These are phyloP conservation scores for Colletotrichum tanaceti DNA, from an alignment of 2,329 filamentous ascomycete species.

Conservation along the genomic window DNA sequence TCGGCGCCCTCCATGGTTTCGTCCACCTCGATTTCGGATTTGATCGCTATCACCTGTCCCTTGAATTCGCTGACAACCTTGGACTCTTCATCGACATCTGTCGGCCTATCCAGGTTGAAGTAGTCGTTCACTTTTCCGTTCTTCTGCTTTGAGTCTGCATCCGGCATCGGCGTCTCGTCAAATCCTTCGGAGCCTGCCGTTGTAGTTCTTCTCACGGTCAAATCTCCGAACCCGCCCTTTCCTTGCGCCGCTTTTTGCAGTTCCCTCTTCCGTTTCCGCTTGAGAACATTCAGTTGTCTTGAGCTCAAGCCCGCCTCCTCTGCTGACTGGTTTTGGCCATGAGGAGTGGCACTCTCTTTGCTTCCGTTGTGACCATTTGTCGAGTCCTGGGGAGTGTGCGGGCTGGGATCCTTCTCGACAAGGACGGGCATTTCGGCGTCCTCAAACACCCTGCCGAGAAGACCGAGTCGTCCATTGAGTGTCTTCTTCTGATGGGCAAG, in stretches of 20 bases:
- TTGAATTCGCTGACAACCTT: slow-evolving; percentile 98
- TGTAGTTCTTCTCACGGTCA: slow-evolving; percentile 75
- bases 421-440: slow-evolving; percentile 78
- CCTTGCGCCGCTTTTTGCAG: slow-evolving; percentile 86
- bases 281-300: slow-evolving; percentile 92
- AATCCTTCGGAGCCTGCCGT: slow-evolving; percentile 71
- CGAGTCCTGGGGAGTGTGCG: slow-evolving; percentile 59
- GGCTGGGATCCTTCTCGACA: slow-evolving; percentile 59
- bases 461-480: slow-evolving; percentile 81
- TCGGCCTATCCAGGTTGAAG: slow-evolving; percentile 85
- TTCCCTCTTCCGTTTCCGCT: slow-evolving; percentile 92
- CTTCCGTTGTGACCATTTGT: slow-evolving; percentile 49
- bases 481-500: slow-evolving; percentile 92
- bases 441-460: slow-evolving; percentile 85
- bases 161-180: slow-evolving; percentile 67
- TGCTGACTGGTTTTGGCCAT: slow-evolving; percentile 54
- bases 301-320: slow-evolving; percentile 86
- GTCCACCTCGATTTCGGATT: slow-evolving; percentile 85
- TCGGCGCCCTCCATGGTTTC: slow-evolving; percentile 81
- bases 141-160: slow-evolving; percentile 63
- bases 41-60: slow-evolving; percentile 81
- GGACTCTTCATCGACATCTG: slow-evolving; percentile 84
- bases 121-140: slow-evolving; percentile 81
- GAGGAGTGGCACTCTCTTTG: slow-evolving; percentile 51
- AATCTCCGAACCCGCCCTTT: slow-evolving; percentile 89